Evolutionary conservation across 306 rosid species (phyloP).

Genomic region (Datisca glomerata): DNA sequence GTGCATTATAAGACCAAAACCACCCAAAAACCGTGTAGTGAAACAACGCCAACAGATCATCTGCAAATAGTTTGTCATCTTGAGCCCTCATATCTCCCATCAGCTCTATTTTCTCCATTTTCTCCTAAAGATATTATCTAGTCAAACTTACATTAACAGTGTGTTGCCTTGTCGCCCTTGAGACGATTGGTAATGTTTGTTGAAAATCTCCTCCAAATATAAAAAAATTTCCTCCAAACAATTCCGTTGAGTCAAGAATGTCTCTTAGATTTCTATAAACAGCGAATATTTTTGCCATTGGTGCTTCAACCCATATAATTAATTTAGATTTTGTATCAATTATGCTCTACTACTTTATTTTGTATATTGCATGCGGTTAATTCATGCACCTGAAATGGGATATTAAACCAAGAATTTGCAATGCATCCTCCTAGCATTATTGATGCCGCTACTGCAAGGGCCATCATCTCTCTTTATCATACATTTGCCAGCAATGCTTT

Average conservation of each 20-base stretch:
- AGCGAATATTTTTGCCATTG: neutral
- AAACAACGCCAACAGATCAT: no score
- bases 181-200: neutral
- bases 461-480: neutral
- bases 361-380: neutral
- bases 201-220: no score
- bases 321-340: neutral
- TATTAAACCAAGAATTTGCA: neutral
- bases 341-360: neutral
- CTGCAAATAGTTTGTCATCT: neutral
- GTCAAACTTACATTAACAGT: no score
- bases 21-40: no score
- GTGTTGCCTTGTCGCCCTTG: no score
- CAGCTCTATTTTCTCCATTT: no score
- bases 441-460: neutral
- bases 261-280: neutral
- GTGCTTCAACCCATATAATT: conserved; percentile 4
- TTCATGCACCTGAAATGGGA: neutral
- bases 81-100: neutral
- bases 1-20: no score
- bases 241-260: neutral
- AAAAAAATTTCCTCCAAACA: neutral
- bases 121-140: no score
- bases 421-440: neutral
- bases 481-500: neutral